A percentile compares a stretch with the other conserved stretches of the same genome.
Conservation (phyloP, 176 grass and related monocot genomes). For the Themeda triandra region DNA sequence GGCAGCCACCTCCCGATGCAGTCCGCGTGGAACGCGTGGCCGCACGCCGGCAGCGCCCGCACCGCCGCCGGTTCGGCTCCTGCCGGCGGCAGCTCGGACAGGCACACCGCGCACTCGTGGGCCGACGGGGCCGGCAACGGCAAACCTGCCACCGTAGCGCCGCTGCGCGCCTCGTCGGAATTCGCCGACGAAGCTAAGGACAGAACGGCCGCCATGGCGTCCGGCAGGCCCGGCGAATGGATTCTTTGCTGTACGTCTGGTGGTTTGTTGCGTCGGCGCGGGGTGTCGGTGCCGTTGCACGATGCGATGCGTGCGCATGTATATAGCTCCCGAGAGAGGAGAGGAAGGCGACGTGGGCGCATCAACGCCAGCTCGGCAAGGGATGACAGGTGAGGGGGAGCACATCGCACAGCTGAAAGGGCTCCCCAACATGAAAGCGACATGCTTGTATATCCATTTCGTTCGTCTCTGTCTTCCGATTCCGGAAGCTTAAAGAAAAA, state of each 20-base stretch:
- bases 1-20: conserved; percentile 50
- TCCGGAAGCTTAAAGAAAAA: conserved; percentile 38
- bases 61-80: background rate
- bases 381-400: conserved; percentile 27
- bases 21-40: conserved; percentile 41
- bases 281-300: background rate
- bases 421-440: conserved; percentile 28
- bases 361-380: background rate
- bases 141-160: background rate
- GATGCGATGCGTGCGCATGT: background rate
- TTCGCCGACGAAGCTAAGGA: background rate
- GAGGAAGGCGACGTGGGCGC: conserved; percentile 23
- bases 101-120: conserved; percentile 51
- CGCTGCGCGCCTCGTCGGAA: background rate
- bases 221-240: background rate
- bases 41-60: conserved; percentile 27
- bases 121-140: accelerated
- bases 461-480: background rate
- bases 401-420: conserved; percentile 42
- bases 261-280: background rate
- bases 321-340: background rate
- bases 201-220: background rate
- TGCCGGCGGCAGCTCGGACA: conserved; percentile 15
- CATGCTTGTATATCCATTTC: background rate
- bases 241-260: background rate